phyloP scores from a whole-genome alignment of 495 filamentous ascomycete genomes.

The Lepidopterella palustris region DNA sequence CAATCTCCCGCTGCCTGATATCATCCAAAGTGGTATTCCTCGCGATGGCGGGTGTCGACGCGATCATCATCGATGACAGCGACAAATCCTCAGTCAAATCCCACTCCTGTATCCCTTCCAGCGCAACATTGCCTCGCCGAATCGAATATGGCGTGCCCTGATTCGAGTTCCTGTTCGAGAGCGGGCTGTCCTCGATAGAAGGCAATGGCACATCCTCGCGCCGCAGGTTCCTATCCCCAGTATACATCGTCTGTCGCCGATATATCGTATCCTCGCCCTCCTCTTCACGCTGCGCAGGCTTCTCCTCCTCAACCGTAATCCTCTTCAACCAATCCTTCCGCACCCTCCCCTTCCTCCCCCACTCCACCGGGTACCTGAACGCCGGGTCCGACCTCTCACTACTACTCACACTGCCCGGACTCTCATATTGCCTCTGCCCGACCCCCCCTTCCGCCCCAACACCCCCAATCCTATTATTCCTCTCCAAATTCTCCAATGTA shows the following conservation, averaged over 20 bases:
- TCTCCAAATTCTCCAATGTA: slow-evolving; percentile 30
- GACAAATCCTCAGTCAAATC: slow-evolving; percentile 58
- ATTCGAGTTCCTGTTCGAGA: slow-evolving; percentile 28
- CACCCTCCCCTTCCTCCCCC: slow-evolving; percentile 51
- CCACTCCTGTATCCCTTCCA: slow-evolving; percentile 49
- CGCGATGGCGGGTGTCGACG: slow-evolving; percentile 55
- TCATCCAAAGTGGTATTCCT: slow-evolving; percentile 47
- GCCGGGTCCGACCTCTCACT: slow-evolving; percentile 43
- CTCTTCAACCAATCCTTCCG: slow-evolving; percentile 49
- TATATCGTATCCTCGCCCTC: slow-evolving; percentile 16
- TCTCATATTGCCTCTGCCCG: slow-evolving; percentile 4
- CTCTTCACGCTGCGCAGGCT: slow-evolving; percentile 30
- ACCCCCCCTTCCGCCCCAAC: not conserved
- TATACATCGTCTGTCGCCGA: not conserved
- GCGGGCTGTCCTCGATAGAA: slow-evolving; percentile 42
- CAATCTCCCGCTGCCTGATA: slow-evolving; percentile 52
- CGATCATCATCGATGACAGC: slow-evolving; percentile 50
- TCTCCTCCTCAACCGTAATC: slow-evolving; percentile 32
- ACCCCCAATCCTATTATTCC: slow-evolving; percentile 19
- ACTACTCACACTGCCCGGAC: slow-evolving; percentile 31
- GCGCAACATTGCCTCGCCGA: slow-evolving; percentile 35
- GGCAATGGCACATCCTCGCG: slow-evolving; percentile 41
- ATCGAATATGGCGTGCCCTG: slow-evolving; percentile 36
- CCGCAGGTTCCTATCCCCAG: not conserved
- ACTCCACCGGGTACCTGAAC: slow-evolving; percentile 50